Evolutionary conservation across 1,284 basidiomycete species (phyloP).

Genomic region (Sporisorium graminicola): DNA sequence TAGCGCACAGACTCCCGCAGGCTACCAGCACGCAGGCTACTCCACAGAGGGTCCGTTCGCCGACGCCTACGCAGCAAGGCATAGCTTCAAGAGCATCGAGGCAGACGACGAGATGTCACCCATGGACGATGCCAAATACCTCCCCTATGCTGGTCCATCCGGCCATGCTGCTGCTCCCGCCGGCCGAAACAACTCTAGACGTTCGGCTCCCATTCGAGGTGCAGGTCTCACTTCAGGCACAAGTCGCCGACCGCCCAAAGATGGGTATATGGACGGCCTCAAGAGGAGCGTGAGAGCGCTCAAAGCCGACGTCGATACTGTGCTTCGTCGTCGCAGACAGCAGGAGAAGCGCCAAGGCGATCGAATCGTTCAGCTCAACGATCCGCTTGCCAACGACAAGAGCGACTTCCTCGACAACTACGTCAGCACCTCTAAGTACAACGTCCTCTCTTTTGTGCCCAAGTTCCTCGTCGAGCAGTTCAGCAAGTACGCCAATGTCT

Average conservation of each 20-base stretch:
- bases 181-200: slow-evolving; percentile 8
- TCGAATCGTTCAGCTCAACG: slow-evolving; percentile 63
- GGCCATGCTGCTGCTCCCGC: slow-evolving; percentile 1
- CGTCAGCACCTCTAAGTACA: slow-evolving; percentile 96
- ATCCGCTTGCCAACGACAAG: slow-evolving; percentile 62
- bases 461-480: slow-evolving; percentile 96
- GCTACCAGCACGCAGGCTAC: slow-evolving; percentile 38
- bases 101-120: slow-evolving; percentile 64
- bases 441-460: slow-evolving; percentile 85
- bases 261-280: slow-evolving; percentile 49
- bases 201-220: slow-evolving; percentile 9
- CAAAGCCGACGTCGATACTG: slow-evolving; percentile 49
- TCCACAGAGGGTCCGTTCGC: slow-evolving; percentile 51
- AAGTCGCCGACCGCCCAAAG: slow-evolving; percentile 45
- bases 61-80: slow-evolving; percentile 52
- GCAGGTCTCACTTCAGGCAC: slow-evolving; percentile 32
- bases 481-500: slow-evolving; percentile 97
- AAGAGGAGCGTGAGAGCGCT: slow-evolving; percentile 49
- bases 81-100: slow-evolving; percentile 65
- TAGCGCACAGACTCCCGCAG: slow-evolving; percentile 49
- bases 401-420: slow-evolving; percentile 75
- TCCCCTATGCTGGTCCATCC: slow-evolving; percentile 15
- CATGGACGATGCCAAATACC: slow-evolving; percentile 33
- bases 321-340: slow-evolving; percentile 50
- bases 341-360: slow-evolving; percentile 52